Percentiles rank a stretch among this genome's conserved stretches.
Conservation (phyloP, 2,329 filamentous ascomycete genomes). For the Penicillium sp. region DNA sequence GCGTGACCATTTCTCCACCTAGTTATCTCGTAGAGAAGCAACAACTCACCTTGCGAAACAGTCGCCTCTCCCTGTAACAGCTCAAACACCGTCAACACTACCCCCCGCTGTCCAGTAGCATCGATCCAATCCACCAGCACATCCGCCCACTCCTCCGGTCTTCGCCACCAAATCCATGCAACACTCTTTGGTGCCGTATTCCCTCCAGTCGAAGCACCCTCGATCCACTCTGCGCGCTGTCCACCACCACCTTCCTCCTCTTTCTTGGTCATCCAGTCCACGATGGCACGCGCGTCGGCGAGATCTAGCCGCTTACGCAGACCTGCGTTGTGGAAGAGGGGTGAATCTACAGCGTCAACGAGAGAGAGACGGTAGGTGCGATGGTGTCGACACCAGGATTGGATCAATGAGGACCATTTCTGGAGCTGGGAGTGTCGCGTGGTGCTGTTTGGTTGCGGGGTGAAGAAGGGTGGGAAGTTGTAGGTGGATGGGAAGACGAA, state of each 20-base stretch:
- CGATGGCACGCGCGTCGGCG: constrained; percentile 56
- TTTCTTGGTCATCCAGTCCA: constrained; percentile 59
- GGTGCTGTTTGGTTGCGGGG: constrained; percentile 50
- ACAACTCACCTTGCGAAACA: constrained; percentile 62
- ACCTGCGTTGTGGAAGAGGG: constrained; percentile 58
- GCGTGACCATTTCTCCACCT: not conserved
- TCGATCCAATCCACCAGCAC: constrained; percentile 79
- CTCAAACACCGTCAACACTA: constrained; percentile 91
- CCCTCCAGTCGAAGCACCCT: constrained; percentile 25
- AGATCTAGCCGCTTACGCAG: constrained; percentile 53
- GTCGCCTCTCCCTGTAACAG: constrained; percentile 84
- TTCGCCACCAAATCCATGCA: constrained; percentile 81
- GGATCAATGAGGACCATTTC: constrained; percentile 86
- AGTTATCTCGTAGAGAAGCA: not conserved
- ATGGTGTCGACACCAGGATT: constrained; percentile 79
- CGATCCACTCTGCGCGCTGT: constrained; percentile 64
- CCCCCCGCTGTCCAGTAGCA: constrained; percentile 82
- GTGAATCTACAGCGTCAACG: constrained; percentile 61
- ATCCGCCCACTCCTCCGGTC: constrained; percentile 87
- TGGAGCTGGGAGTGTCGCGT: constrained; percentile 60
- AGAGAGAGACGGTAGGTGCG: constrained; percentile 76
- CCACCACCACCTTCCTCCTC: constrained; percentile 53
- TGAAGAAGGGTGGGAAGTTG: constrained; percentile 59
- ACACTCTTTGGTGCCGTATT: constrained; percentile 53
- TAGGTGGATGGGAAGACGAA: constrained; percentile 49